Evolutionary conservation across 164 flowering plant genomes (phyloP), one percentile per base, ranked within the genome.

Genomic region (Piper longum): DNA sequence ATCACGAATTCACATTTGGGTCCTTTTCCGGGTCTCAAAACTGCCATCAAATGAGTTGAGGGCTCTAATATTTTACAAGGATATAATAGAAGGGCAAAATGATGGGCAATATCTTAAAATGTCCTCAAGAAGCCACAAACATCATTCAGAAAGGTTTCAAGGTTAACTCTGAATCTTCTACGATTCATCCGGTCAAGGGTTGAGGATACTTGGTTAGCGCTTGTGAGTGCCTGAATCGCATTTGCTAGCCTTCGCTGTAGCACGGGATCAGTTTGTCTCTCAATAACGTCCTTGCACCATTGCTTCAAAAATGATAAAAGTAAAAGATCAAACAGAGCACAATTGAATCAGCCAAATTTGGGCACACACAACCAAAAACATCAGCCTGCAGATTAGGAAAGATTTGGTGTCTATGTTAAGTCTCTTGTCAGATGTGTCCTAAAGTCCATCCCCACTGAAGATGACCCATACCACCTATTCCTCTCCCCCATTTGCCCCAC

Each of bases 61-160:
- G 36, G 36, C 36, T 26, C 36, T 26, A 26, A 26, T 26, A 26
- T 26, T 26, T 26, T 26, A 26, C 36, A 26, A 26, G 36, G 36
- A 26, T 1, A 26, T 26, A 26, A 26, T 26, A 26, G 36, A 26
- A 26, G 36, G 36, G 36, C 36, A 2, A 26, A 26, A 26, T 26
- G 36, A 26, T 26, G 36, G 36, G 2, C 36, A 26, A 26, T 26
- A 2, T 26, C 36, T 82, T 74, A 79, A 43, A 75, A 73, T 63
- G 78, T 88, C 63, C 85, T 73, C 44, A 88, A 71, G 68, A 90
- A 92, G 11, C 95, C 98, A 70, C 89, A 92, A 65, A 88, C 97
- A 62, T 88, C 98, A 63, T 79, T 70, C 52, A 93, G 78, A 74
- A 92, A 89, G 61, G 65, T 76, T 64, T 65, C 75, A 5, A 93